These are phyloP conservation scores for Ceratocystiopsis minuta DNA, from an alignment of 2,329 filamentous ascomycete genomes.

Conservation along the genomic window DNA sequence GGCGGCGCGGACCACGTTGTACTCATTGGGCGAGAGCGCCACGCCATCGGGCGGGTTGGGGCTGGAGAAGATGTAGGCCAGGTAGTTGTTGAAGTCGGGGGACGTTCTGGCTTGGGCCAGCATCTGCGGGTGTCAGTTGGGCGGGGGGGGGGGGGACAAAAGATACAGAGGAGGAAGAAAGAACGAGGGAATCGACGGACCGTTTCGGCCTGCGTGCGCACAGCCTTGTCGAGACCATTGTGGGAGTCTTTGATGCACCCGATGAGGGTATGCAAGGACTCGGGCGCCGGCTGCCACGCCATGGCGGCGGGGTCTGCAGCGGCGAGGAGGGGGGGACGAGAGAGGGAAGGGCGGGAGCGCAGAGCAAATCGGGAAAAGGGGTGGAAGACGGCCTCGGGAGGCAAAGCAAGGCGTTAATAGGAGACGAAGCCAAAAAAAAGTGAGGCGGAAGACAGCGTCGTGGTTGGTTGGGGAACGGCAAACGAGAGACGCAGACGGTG, in stretches of 20 bases:
- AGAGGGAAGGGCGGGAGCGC: no score
- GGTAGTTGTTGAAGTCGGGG: constrained; percentile 93
- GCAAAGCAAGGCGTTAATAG: no score
- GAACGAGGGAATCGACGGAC: constrained; percentile 35
- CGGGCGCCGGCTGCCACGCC: constrained; percentile 82
- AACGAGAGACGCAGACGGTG: no score
- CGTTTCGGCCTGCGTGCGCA: constrained; percentile 77
- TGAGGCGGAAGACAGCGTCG: no score
- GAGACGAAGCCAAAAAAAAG: no score
- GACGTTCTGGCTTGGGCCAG: constrained; percentile 73
- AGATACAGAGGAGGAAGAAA: not conserved
- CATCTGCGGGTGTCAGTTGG: constrained; percentile 45
- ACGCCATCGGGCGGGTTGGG: constrained; percentile 42
- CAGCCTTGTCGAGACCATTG: constrained; percentile 59
- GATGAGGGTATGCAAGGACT: constrained; percentile 77
- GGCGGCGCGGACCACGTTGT: constrained; percentile 65
- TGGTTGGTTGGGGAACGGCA: no score
- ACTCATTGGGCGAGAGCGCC: constrained; percentile 39
- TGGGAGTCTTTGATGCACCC: constrained; percentile 82
- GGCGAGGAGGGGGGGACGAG: no score
- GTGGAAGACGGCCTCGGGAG: no score
- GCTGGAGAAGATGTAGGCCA: constrained; percentile 75
- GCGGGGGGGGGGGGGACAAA: no score
- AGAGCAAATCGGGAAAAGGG: no score
- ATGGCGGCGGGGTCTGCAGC: constrained; percentile 38